A percentile compares a stretch with the other conserved stretches of the same genome.
Conservation (phyloP, 1,139 yeast species). For the Kodamaea alishanica region DNA sequence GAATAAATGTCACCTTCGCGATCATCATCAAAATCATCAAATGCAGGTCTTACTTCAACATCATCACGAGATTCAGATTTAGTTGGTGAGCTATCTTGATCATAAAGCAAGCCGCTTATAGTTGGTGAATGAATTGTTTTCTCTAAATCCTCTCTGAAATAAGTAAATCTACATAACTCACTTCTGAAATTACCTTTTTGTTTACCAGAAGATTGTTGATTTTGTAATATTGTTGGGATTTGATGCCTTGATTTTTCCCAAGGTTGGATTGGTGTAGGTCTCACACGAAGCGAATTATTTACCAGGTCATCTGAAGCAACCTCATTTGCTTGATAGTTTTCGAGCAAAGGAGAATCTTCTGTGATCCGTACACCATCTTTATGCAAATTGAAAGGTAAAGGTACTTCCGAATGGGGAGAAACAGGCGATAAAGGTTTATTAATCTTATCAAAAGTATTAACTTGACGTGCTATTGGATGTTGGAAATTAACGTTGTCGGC, state of each 20-base stretch:
- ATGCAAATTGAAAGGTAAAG: too few species aligned
- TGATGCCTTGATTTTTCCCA: conserved; percentile 53
- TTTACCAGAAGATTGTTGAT: conserved; percentile 10
- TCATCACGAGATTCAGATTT: too few species aligned
- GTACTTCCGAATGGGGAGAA: too few species aligned
- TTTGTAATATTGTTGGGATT: conserved; percentile 31
- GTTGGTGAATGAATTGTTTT: conserved; percentile 89
- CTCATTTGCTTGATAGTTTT: conserved; percentile 56
- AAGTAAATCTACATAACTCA: conserved; percentile 64
- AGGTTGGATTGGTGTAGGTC: conserved; percentile 75
- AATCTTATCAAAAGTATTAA: too few species aligned
- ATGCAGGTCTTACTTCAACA: too few species aligned
- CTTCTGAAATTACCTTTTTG: conserved; percentile 27
- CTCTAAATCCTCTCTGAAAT: conserved; percentile 84
- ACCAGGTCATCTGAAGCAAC: conserved; percentile 44
- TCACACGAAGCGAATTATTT: conserved; percentile 50
- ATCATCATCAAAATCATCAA: background rate
- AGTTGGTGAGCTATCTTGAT: conserved; percentile 2
- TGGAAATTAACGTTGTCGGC: conserved; percentile 25
- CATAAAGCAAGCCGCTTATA: conserved; percentile 65
- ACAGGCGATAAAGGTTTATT: too few species aligned
- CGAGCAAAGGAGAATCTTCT: conserved; percentile 28
- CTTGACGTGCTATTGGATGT: conserved; percentile 18
- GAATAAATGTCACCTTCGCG: conserved; percentile 9
- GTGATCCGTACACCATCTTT: too few species aligned